Conservation (phyloP, 306 rosid genomes). For the Pterocarpus macrocarpus region DNA sequence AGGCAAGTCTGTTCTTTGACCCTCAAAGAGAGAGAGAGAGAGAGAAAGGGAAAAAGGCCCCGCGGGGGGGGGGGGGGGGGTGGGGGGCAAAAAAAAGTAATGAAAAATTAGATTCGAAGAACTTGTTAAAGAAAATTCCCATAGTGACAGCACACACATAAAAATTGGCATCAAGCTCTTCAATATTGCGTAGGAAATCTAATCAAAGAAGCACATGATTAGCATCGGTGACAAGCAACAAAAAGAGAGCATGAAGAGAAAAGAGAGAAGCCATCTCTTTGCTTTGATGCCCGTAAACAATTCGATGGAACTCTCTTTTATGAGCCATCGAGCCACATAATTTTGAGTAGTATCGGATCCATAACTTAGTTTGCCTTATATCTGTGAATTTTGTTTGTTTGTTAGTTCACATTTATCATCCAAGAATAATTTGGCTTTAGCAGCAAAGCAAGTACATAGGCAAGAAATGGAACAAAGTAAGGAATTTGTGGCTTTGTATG, state of each 20-base stretch:
- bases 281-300: conserved; percentile 41
- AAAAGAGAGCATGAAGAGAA: conserved; percentile 17
- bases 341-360: conserved; percentile 39
- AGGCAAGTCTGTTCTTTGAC: conserved; percentile 44
- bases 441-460: neutral
- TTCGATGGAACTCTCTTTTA: conserved; percentile 40
- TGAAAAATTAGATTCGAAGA: conserved; percentile 45
- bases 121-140: conserved; percentile 44
- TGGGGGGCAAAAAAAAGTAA: neutral
- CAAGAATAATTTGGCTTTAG: conserved; percentile 32
- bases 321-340: conserved; percentile 35
- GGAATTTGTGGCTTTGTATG: neutral
- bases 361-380: conserved; percentile 9
- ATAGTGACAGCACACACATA: neutral
- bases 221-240: neutral
- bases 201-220: conserved; percentile 29
- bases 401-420: conserved; percentile 6
- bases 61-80: neutral
- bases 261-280: conserved; percentile 19
- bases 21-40: conserved; percentile 28
- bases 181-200: conserved; percentile 6
- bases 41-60: conserved; percentile 15
- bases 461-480: conserved; percentile 13
- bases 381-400: neutral
- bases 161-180: conserved; percentile 32